Base-by-base conservation (phyloP, 345 rosid species). In the Bretschneidera sinensis region DNA sequence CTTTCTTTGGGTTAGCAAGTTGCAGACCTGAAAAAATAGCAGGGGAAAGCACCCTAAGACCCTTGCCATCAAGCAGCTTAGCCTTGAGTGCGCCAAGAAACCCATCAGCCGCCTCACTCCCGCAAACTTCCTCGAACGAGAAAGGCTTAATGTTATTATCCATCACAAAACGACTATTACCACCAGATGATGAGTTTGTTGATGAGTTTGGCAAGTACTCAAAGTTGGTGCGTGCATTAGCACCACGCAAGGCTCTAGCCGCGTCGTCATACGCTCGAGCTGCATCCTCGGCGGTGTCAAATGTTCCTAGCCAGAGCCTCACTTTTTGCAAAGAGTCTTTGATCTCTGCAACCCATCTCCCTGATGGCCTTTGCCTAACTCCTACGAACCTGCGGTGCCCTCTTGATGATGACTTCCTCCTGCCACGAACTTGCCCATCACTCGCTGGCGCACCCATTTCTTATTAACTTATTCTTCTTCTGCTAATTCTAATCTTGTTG, bases 261-360 rank as follows among this genome's bases (percentile, higher is more conserved):
- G 81, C 83, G 22, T 76, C 79, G 14, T 82, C 86, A 56, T 79
- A 82, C 17, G 83, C 86, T 18, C 76, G 66, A 5, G 83, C 83
- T n/a, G n/a, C n/a, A n/a, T n/a, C n/a, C n/a, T n/a, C n/a, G n/a
- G n/a, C n/a, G n/a, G n/a, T n/a, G n/a, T n/a, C n/a, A n/a, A n/a
- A n/a, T n/a, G n/a, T n/a, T n/a, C n/a, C n/a, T n/a, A n/a, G n/a
- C n/a, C n/a, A n/a, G n/a, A n/a, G n/a, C n/a, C n/a, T n/a, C n/a
- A n/a, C n/a, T n/a, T n/a, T n/a, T n/a, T n/a, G n/a, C n/a, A n/a
- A n/a, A n/a, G n/a, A n/a, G n/a, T n/a, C n/a, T n/a, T n/a, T n/a
- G n/a, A n/a, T n/a, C n/a, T n/a, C n/a, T n/a, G n/a, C n/a, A n/a
- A n/a, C n/a, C n/a, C n/a, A n/a, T n/a, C n/a, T n/a, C n/a, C n/a